phyloP scores from a whole-genome alignment of 257 asterid species.

The Ilex asprella region DNA sequence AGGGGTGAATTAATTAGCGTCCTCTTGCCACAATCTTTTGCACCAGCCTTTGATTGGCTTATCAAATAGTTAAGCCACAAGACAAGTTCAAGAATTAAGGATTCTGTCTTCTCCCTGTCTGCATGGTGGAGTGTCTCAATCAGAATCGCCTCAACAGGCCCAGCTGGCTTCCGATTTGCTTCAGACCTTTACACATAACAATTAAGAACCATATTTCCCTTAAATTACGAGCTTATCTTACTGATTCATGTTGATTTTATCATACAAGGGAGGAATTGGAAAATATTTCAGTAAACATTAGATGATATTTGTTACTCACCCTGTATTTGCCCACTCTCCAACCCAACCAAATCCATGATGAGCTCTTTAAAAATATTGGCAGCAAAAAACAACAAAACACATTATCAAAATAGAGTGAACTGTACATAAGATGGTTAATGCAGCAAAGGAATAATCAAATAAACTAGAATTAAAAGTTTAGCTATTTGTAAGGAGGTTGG shows the following conservation, averaged over 20 bases:
- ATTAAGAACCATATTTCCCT: slow-evolving; percentile 2
- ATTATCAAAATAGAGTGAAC: not conserved
- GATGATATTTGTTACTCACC: slow-evolving; percentile 38
- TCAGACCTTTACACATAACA: slow-evolving; percentile 40
- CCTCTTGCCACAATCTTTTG: slow-evolving; percentile 15
- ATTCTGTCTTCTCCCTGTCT: slow-evolving; percentile 56
- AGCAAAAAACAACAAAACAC: slow-evolving; percentile 1
- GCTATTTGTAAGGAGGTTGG: not conserved
- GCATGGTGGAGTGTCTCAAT: slow-evolving; percentile 80
- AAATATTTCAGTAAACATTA: not conserved
- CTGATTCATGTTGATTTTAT: not conserved
- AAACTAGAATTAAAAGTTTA: no score
- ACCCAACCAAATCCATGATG: slow-evolving; percentile 94
- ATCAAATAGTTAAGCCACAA: slow-evolving; percentile 62
- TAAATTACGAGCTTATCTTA: not conserved
- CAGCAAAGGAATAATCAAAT: no score
- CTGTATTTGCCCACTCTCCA: slow-evolving; percentile 79
- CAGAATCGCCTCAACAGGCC: slow-evolving; percentile 42
- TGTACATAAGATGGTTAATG: no score
- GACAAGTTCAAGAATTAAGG: slow-evolving; percentile 49
- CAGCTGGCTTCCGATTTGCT: slow-evolving; percentile 34
- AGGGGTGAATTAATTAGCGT: slow-evolving; percentile 13
- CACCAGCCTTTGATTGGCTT: slow-evolving; percentile 34
- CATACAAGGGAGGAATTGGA: not conserved
- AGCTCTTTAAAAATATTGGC: slow-evolving; percentile 37